These are phyloP conservation scores for Thielaviopsis ethacetica DNA, from an alignment of 2,329 filamentous ascomycete genomes.

Conservation along the genomic window DNA sequence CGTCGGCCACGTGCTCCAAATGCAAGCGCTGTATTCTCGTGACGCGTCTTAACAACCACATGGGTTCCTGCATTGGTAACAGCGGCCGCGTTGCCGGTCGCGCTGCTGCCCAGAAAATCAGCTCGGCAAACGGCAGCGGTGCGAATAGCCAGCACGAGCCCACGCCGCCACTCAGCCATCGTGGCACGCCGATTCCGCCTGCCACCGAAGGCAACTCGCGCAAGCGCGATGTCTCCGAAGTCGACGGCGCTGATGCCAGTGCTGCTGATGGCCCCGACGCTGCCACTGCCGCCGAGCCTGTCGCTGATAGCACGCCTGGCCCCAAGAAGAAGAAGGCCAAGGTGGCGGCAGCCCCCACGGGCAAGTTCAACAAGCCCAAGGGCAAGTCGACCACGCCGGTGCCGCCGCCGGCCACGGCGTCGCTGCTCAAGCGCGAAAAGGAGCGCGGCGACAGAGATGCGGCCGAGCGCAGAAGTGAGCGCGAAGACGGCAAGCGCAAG, in stretches of 20 bases:
- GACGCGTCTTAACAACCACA: constrained; percentile 49
- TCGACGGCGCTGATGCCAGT: constrained; percentile 34
- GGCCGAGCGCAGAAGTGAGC: neutral
- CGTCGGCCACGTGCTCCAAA: constrained; percentile 49
- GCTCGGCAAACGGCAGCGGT: constrained; percentile 31
- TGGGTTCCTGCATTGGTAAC: constrained; percentile 52
- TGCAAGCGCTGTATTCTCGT: constrained; percentile 51
- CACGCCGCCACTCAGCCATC: constrained; percentile 46
- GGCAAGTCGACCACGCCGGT: constrained; percentile 22
- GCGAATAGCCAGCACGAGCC: constrained; percentile 34
- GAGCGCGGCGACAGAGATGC: constrained; percentile 13
- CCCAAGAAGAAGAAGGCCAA: constrained; percentile 46
- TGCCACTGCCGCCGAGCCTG: neutral
- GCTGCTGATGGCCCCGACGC: constrained; percentile 21
- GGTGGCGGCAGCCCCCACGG: constrained; percentile 17
- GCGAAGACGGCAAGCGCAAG: constrained; percentile 18
- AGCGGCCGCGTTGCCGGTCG: constrained; percentile 46
- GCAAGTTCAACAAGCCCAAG: constrained; percentile 34
- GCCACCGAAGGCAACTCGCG: constrained; percentile 31
- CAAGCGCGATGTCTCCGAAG: constrained; percentile 39
- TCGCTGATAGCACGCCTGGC: constrained; percentile 16
- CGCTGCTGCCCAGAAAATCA: constrained; percentile 46
- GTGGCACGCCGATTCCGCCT: constrained; percentile 41
- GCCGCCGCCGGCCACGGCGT: constrained; percentile 11
- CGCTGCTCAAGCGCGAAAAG: constrained; percentile 35